These are phyloP conservation scores for Litchi chinensis DNA, from an alignment of 345 rosid genomes.

Conservation along the genomic window DNA sequence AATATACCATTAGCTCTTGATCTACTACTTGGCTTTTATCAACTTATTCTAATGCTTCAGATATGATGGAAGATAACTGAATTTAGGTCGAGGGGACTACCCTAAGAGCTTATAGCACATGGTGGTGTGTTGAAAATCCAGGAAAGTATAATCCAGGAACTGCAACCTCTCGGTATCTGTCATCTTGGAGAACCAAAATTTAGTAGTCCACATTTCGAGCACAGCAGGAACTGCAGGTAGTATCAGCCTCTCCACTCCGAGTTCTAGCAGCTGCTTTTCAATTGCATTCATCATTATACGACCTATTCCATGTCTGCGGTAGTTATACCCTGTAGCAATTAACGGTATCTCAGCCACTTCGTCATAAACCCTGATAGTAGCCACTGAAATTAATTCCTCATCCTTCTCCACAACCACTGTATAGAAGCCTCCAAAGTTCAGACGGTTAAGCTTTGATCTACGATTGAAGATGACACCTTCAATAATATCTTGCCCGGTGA, in stretches of 20 bases:
- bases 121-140: constrained; percentile 50
- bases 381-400: constrained; percentile 56
- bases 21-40: constrained; percentile 20
- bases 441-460: constrained; percentile 43
- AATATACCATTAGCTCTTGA: constrained; percentile 19
- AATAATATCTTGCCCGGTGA: constrained; percentile 59
- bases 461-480: constrained; percentile 57
- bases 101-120: constrained; percentile 51
- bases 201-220: constrained; percentile 45
- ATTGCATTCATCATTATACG: constrained; percentile 47
- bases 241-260: constrained; percentile 53
- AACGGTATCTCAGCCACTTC: constrained; percentile 62
- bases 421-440: constrained; percentile 63
- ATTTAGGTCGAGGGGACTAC: constrained; percentile 2
- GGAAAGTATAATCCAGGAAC: constrained; percentile 37
- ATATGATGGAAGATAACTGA: neutral
- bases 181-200: constrained; percentile 54
- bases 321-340: constrained; percentile 46
- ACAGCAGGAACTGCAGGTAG: constrained; percentile 49
- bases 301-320: constrained; percentile 57
- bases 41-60: constrained; percentile 23
- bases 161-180: constrained; percentile 36
- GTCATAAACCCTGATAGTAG: constrained; percentile 59
- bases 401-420: constrained; percentile 54
- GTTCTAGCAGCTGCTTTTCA: constrained; percentile 50